Evolutionary conservation across 768 basidiomycete genomes (phyloP).

Genomic region (Termitomyces sp.): DNA sequence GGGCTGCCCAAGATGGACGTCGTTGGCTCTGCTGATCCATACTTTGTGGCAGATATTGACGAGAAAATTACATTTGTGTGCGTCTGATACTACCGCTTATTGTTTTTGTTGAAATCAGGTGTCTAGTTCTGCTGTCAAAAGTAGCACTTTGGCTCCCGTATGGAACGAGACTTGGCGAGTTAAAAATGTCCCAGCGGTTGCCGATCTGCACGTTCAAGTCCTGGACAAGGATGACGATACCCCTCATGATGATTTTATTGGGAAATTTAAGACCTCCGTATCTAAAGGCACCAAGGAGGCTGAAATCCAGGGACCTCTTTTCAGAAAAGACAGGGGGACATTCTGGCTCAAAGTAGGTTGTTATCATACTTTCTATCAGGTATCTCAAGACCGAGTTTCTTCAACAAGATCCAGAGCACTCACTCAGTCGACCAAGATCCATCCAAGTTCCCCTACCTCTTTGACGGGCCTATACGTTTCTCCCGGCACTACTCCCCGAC

Average conservation of each 20-base stretch:
- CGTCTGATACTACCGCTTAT: conserved; percentile 18
- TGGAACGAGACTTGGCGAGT: conserved; percentile 76
- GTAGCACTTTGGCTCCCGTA: conserved; percentile 51
- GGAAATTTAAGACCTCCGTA: conserved; percentile 51
- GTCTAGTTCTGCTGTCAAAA: conserved; percentile 58
- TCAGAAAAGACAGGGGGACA: conserved; percentile 46
- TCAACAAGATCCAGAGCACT: conserved; percentile 51
- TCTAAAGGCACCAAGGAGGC: conserved; percentile 55
- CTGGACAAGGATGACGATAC: conserved; percentile 62
- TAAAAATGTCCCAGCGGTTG: conserved; percentile 66
- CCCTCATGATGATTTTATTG: conserved; percentile 57
- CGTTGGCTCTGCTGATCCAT: conserved; percentile 59
- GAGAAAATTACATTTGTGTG: conserved; percentile 58
- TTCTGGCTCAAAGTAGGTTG: conserved; percentile 62
- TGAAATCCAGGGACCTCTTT: conserved; percentile 50
- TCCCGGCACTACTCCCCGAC: conserved; percentile 69
- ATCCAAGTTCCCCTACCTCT: conserved; percentile 47
- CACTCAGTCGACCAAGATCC: conserved; percentile 36
- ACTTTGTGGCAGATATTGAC: conserved; percentile 66
- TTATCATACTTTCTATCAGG: background rate
- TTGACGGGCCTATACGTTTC: conserved; percentile 70
- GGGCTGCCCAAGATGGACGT: conserved; percentile 68
- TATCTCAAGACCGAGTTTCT: background rate
- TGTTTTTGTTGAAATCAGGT: background rate
- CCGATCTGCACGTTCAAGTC: conserved; percentile 54